phyloP scores from a whole-genome alignment of 2,329 filamentous ascomycete genomes.

The Penicillium crustosum region DNA sequence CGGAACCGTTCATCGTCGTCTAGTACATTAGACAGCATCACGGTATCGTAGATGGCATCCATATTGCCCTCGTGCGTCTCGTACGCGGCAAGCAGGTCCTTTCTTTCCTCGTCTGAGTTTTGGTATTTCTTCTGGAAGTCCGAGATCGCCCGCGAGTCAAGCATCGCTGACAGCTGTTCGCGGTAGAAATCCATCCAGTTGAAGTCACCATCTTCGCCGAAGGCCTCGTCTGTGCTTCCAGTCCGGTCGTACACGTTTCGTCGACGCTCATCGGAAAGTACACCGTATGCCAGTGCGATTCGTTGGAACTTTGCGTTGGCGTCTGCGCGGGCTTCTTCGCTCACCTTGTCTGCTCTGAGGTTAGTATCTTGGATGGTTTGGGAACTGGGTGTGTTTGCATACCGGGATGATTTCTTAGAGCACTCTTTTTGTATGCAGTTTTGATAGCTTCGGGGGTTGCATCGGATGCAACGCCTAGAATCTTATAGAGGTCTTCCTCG shows the following conservation, averaged over 20 bases:
- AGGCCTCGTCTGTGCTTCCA: constrained; percentile 80
- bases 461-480: constrained; percentile 68
- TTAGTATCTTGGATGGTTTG: constrained; percentile 18
- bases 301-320: constrained; percentile 84
- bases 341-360: constrained; percentile 67
- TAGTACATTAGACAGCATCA: constrained; percentile 83
- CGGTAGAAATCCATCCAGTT: constrained; percentile 89
- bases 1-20: constrained; percentile 86
- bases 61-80: constrained; percentile 71
- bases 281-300: constrained; percentile 89
- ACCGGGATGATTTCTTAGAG: constrained; percentile 85
- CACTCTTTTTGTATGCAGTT: constrained; percentile 85
- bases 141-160: constrained; percentile 72
- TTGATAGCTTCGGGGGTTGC: constrained; percentile 81
- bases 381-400: constrained; percentile 26
- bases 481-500: constrained; percentile 65
- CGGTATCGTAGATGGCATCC: constrained; percentile 71
- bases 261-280: constrained; percentile 79
- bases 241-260: constrained; percentile 87
- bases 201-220: constrained; percentile 72
- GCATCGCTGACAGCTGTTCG: constrained; percentile 73
- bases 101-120: constrained; percentile 78
- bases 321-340: constrained; percentile 63
- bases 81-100: constrained; percentile 76
- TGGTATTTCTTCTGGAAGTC: constrained; percentile 78